Percentiles rank a stretch among this genome's conserved stretches.
phyloP scores from a whole-genome alignment of 2,329 filamentous ascomycete genomes.

The Aspergillus thermomutatus region DNA sequence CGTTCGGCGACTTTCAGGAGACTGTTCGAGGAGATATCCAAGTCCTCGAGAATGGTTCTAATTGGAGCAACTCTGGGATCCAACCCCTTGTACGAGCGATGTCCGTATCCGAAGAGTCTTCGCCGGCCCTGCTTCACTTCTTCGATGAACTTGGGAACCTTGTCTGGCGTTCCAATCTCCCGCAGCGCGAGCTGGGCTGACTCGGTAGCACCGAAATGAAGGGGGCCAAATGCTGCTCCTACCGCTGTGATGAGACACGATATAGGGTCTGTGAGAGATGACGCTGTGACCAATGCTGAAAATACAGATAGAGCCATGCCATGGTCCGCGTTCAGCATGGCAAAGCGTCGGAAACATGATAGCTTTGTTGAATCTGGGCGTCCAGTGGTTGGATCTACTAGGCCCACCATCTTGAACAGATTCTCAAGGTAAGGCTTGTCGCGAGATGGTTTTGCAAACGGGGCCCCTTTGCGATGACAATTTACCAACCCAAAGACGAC shows the following conservation, averaged over 20 bases:
- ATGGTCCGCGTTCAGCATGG: slow-evolving; percentile 58
- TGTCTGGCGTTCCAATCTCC: slow-evolving; percentile 23
- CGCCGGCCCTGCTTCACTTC: slow-evolving; percentile 25
- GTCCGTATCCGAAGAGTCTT: slow-evolving; percentile 31
- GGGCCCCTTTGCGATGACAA: slow-evolving; percentile 23
- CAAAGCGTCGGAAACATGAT: slow-evolving; percentile 52
- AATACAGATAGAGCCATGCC: slow-evolving; percentile 59
- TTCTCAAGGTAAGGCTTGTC: slow-evolving; percentile 55
- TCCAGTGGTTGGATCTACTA: slow-evolving; percentile 48
- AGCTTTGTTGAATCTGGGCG: slow-evolving; percentile 45
- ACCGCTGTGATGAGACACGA: slow-evolving; percentile 51
- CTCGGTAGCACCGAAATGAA: slow-evolving; percentile 60
- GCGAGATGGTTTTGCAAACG: slow-evolving; percentile 21
- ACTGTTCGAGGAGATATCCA: slow-evolving; percentile 12
- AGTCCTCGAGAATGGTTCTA: slow-evolving; percentile 21
- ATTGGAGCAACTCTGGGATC: slow-evolving; percentile 28
- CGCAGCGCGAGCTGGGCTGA: slow-evolving; percentile 47
- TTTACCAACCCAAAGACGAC: slow-evolving; percentile 23
- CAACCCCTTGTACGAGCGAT: slow-evolving; percentile 29
- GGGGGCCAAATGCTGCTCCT: slow-evolving; percentile 55
- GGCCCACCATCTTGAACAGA: slow-evolving; percentile 53
- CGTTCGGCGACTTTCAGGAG: slow-evolving; percentile 23
- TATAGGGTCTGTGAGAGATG: slow-evolving; percentile 55
- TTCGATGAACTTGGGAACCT: slow-evolving; percentile 25
- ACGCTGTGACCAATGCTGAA: slow-evolving; percentile 55